These are phyloP conservation scores for Nitzschia palea DNA, from an alignment of 108 stramenopile species.

Conservation along the genomic window DNA sequence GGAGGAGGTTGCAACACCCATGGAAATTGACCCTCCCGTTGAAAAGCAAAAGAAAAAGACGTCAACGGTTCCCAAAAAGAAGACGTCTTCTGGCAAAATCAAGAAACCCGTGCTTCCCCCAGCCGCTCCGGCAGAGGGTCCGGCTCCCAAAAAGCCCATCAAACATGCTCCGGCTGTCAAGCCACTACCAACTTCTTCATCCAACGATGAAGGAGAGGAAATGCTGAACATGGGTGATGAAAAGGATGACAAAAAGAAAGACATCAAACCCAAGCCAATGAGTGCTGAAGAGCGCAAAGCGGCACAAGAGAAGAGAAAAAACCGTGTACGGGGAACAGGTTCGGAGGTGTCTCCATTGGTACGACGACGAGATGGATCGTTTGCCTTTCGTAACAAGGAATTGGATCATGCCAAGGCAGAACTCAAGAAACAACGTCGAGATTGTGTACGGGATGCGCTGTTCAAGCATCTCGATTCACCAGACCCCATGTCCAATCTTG, in stretches of 20 bases:
- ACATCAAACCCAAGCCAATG: background rate
- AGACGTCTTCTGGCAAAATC: too few species aligned
- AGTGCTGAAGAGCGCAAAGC: constrained; percentile 6
- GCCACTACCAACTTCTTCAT: background rate
- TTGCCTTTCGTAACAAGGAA: constrained; percentile 34
- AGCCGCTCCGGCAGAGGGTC: background rate
- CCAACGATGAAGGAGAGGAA: constrained; percentile 15
- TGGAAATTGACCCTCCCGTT: background rate
- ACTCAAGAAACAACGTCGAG: constrained; percentile 19
- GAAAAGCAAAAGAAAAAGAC: constrained; percentile 12
- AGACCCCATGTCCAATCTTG: background rate
- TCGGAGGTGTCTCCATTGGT: constrained; percentile 35
- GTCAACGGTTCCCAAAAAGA: constrained; percentile 5
- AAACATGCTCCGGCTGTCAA: background rate
- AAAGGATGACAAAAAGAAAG: background rate
- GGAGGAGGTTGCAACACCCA: background rate
- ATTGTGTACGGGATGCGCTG: constrained; percentile 11
- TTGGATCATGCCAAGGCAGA: constrained; percentile 28
- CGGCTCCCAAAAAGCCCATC: background rate
- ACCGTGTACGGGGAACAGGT: constrained; percentile 17
- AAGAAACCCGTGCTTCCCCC: background rate
- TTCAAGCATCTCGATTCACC: constrained; percentile 21
- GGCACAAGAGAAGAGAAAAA: constrained; percentile 15
- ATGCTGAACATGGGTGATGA: constrained; percentile 10
- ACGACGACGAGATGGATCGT: constrained; percentile 22